Evolutionary conservation across 1,284 basidiomycete species (phyloP).

Genomic region (Boletus semigastroideus): DNA sequence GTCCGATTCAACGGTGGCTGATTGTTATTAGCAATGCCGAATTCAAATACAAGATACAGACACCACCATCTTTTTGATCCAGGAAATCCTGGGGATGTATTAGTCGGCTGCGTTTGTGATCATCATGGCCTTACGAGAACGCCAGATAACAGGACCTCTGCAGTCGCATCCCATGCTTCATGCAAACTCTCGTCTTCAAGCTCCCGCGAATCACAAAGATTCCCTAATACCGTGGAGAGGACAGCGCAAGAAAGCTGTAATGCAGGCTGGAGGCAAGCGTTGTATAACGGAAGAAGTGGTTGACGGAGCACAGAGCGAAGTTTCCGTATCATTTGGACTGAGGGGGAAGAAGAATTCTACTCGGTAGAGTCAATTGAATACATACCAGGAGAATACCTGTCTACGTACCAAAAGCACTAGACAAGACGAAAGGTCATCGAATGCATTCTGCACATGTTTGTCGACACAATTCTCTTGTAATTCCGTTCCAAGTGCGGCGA

Average conservation of each 20-base stretch:
- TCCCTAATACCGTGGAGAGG: constrained; percentile 35
- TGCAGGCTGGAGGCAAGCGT: constrained; percentile 29
- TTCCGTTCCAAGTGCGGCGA: constrained; percentile 24
- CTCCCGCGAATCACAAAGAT: constrained; percentile 21
- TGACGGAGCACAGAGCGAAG: constrained; percentile 35
- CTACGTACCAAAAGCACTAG: constrained; percentile 36
- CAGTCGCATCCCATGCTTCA: constrained; percentile 38
- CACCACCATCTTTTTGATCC: constrained; percentile 25
- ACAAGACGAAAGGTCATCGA: constrained; percentile 31
- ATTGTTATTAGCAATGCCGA: neutral
- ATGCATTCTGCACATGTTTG: constrained; percentile 19
- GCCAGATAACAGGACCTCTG: constrained; percentile 41
- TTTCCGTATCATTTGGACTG: constrained; percentile 30
- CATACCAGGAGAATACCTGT: neutral
- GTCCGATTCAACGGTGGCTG: constrained; percentile 17
- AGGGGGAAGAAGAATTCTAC: constrained; percentile 37
- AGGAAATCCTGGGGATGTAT: constrained; percentile 30
- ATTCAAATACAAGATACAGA: neutral
- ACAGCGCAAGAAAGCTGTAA: constrained; percentile 36
- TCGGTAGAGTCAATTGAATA: neutral
- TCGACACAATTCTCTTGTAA: constrained; percentile 15
- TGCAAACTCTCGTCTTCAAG: constrained; percentile 13
- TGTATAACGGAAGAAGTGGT: constrained; percentile 39
- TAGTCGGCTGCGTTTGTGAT: constrained; percentile 9
- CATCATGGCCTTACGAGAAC: constrained; percentile 36